These are phyloP conservation scores for Phaseolus lunatus DNA, from an alignment of 306 rosid species.

Conservation along the genomic window DNA sequence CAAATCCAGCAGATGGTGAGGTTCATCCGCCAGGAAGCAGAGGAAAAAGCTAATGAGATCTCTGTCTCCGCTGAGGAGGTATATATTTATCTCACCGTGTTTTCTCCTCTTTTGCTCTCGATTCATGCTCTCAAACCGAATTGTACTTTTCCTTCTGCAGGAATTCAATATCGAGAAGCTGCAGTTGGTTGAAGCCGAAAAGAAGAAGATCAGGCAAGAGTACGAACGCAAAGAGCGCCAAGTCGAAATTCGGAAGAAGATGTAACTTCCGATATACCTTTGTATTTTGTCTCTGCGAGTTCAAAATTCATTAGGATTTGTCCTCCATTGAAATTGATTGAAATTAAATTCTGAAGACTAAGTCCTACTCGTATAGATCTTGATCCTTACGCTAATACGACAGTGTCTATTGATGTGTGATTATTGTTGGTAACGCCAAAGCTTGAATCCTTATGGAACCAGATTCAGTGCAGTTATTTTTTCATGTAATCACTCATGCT, in stretches of 20 bases:
- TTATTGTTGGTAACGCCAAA: neutral
- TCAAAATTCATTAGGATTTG: neutral
- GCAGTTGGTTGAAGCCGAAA: constrained; percentile 96
- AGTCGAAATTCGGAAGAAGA: constrained; percentile 93
- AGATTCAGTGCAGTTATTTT: neutral
- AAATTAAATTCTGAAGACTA: constrained; percentile 9
- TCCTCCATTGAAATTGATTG: neutral
- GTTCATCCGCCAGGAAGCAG: constrained; percentile 98
- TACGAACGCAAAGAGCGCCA: constrained; percentile 96
- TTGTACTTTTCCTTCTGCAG: constrained; percentile 41
- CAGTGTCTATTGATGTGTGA: neutral
- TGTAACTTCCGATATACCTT: constrained; percentile 57
- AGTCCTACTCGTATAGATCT: constrained; percentile 4
- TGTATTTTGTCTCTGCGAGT: neutral
- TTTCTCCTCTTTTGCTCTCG: neutral
- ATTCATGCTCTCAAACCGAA: neutral
- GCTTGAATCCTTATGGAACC: constrained; percentile 5
- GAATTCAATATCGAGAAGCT: constrained; percentile 99
- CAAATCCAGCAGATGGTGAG: constrained; percentile 99
- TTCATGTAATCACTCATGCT: neutral
- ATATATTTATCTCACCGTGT: neutral
- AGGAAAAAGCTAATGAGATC: constrained; percentile 99
- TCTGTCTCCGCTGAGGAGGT: constrained; percentile 97
- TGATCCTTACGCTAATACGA: constrained; percentile 24
- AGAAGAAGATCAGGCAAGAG: constrained; percentile 98